A percentile compares a stretch with the other conserved stretches of the same genome.
These are phyloP conservation scores for Rhodosorus marinus DNA, from an alignment of 23 red algal species.

Conservation along the genomic window DNA sequence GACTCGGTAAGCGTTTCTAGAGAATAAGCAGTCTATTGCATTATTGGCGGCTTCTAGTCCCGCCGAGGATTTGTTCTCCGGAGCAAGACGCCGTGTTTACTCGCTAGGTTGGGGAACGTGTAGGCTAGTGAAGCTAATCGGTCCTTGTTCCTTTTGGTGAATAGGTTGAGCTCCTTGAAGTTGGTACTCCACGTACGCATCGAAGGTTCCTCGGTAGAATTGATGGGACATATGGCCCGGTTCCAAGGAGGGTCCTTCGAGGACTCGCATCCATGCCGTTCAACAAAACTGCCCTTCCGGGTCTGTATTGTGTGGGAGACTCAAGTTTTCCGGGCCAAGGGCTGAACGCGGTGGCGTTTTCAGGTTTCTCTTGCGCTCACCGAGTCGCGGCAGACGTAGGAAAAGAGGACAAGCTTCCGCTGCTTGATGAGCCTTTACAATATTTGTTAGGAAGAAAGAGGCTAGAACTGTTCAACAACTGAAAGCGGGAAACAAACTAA, in stretches of 20 bases:
- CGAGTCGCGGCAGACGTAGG: slow-evolving; percentile 67
- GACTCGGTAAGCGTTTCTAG: too few relatives aligned
- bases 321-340: slow-evolving; percentile 86
- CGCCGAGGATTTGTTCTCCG: too few relatives aligned
- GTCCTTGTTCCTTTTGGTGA: too few relatives aligned
- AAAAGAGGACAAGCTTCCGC: slow-evolving; percentile 16
- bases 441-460: slow-evolving; percentile 22
- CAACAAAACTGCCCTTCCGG: slow-evolving; percentile 49
- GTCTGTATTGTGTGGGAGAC: slow-evolving; percentile 92
- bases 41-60: too few relatives aligned
- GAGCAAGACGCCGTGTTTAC: too few relatives aligned
- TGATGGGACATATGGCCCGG: slow-evolving; percentile 81
- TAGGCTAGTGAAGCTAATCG: too few relatives aligned
- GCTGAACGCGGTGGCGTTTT: slow-evolving; percentile 86
- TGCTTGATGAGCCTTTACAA: slow-evolving; percentile 14
- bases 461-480: slow-evolving; percentile 1
- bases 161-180: slow-evolving; percentile 37
- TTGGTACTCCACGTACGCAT: slow-evolving; percentile 71
- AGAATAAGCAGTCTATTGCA: too few relatives aligned
- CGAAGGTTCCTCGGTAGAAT: slow-evolving; percentile 64
- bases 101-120: too few relatives aligned
- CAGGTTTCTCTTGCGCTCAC: slow-evolving; percentile 69
- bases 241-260: slow-evolving; percentile 24
- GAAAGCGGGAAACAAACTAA: not conserved
- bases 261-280: slow-evolving; percentile 83